Evolutionary conservation across 345 rosid genomes (phyloP), one percentile per base, ranked within the genome.

Genomic region (Pelargonium nanum): DNA sequence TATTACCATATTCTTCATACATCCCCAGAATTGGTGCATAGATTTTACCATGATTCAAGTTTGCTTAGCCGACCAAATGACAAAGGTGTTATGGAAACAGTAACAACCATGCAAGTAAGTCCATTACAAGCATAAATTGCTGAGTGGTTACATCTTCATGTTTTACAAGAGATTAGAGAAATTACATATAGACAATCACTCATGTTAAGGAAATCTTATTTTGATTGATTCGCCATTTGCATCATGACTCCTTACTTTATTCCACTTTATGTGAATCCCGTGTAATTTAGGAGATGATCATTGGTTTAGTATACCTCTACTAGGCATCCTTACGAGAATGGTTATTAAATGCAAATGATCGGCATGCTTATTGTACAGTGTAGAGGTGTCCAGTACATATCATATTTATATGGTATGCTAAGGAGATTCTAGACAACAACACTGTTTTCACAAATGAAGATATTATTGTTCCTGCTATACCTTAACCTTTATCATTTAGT

Each of bases 11-110:
- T 78, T 63, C 92, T 86, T 73, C 92, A 78, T 58, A 77, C 75
- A n/a, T 78, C 83, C 2, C 89, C 92, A 0, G 74, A 48, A 28
- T 16, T 74, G 72, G 89, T 78, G 57, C 81, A 75, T 65, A 77
- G 81, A 26, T 86, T 86, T 80, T 86, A 86, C 70, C 89, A 80
- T 55, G 92, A 86, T 70, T 78, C 78, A 20, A 86, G 89, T 66
- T 65, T 74, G 67, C 67, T 86, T 24, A 83, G 87, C 67, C 77
- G 93, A 22, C 87, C 83, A 26, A 84, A 81, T 73, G 56, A 24
- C 23, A 24, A 72, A 17, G 93, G 85, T 30, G 64, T 52, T 12
- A 81, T 86, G 87, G 70, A 75, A 26, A 74, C 83, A 7, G 85
- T 80, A 62, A 70, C 85, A 68, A 86, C 85, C 6, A 76, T 72